Percentiles rank a stretch among this genome's conserved stretches.
phyloP scores from a whole-genome alignment of 305 asterid species.

The Solanum hybrid region DNA sequence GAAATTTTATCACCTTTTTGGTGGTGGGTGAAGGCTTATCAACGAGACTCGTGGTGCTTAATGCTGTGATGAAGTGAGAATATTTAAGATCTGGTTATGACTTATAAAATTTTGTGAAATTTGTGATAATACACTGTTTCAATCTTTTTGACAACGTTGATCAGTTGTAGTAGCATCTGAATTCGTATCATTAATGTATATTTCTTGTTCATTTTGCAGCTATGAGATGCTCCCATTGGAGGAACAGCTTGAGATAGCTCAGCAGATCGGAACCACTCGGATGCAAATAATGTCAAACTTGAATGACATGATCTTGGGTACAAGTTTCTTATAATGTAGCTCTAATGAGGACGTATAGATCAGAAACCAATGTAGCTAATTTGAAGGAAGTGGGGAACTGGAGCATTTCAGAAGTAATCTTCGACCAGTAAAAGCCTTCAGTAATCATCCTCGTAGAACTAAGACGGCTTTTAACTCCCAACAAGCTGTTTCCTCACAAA shows the following conservation, averaged over 20 bases:
- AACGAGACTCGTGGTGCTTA: neutral
- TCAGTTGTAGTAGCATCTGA: neutral
- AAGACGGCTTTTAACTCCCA: neutral
- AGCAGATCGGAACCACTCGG: conserved; percentile 85
- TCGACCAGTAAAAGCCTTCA: neutral
- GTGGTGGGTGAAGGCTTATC: neutral
- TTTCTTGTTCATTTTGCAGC: conserved; percentile 33
- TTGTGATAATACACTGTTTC: neutral
- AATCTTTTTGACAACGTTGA: neutral
- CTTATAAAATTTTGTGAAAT: neutral
- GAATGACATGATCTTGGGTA: conserved; percentile 67
- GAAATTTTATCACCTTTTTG: neutral
- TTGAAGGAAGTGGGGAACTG: neutral
- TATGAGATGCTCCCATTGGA: conserved; percentile 80
- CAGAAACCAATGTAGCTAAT: conserved; percentile 16
- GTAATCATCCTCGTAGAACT: neutral
- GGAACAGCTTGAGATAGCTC: conserved; percentile 74
- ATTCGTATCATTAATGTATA: neutral
- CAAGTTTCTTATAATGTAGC: conserved; percentile 57
- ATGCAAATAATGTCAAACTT: conserved; percentile 70
- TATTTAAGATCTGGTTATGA: neutral
- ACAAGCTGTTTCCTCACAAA: neutral
- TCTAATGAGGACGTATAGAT: neutral
- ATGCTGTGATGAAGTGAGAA: neutral
- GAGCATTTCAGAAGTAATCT: neutral